Base-by-base conservation (phyloP, 495 filamentous ascomycete species). In the Neurospora sp. region DNA sequence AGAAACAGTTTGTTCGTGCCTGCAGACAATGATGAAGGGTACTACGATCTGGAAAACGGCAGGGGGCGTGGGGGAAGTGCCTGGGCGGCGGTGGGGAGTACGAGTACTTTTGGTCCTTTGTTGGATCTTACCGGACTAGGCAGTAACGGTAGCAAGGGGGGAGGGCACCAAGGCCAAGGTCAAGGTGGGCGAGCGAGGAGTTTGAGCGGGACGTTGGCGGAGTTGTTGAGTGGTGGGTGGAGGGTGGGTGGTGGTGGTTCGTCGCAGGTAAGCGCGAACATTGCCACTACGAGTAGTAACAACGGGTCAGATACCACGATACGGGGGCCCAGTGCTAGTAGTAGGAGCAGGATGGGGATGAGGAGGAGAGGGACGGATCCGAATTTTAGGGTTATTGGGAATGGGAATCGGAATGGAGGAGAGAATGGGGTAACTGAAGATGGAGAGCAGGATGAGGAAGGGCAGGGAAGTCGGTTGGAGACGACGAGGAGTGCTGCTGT, bases 181-280 rank as follows among this genome's bases (percentile, higher is more conserved):
- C n/a, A 53, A 20, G 76, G 80, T 20, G 79, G 80, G 31, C 75
- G 84, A 38, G 82, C 86, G 38, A 79, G 86, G 71, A 88, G 85
- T 77, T 71, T 88, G 40, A 88, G 86, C 71, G 82, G 82, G 69
- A 85, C 85, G 14, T 72, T 88, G 4, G 82, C 85, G 20, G 82
- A 83, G 42, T 77, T 87, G 40, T 83, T 87, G 72, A 75, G 79
- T 35, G 73, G 73, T 39, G 27, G 69, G 8, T 39, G 53, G 12
- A 40, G 48, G 53, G 35, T 61, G 6, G 12, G 70, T 5, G 70
- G 41, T 9, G 59, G 22, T 35, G 12, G 14, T 53, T 22, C 46
- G 9, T 53, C 46, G 10, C 46, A 53, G 2, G 10, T 27, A 4
- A 53, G 20, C 46, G 20, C 46, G 53, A 61, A 35, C 4, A 35